These are phyloP conservation scores for Hypoxylon sp. DNA, from an alignment of 2,329 filamentous ascomycete genomes.

Conservation along the genomic window DNA sequence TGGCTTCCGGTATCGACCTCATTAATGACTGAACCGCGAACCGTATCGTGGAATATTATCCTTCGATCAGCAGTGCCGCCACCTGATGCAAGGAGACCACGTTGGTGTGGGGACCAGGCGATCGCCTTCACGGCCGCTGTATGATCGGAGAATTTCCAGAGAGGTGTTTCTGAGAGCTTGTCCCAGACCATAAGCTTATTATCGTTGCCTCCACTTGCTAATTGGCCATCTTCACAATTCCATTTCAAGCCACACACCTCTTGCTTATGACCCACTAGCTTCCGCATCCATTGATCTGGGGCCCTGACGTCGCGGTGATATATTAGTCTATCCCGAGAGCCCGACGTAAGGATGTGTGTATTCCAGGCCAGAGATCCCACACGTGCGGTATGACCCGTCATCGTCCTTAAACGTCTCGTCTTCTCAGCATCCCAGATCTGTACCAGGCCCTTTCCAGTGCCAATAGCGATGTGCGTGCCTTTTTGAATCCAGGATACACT, in stretches of 20 bases:
- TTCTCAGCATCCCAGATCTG: slow-evolving; percentile 98
- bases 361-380: slow-evolving; percentile 98
- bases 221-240: slow-evolving; percentile 95
- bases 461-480: slow-evolving; percentile 95
- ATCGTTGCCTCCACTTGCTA: slow-evolving; percentile 96
- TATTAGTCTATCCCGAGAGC: slow-evolving; percentile 92
- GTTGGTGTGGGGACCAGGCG: slow-evolving; percentile 96
- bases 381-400: slow-evolving; percentile 95
- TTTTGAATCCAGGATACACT: slow-evolving; percentile 99
- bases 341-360: slow-evolving; percentile 95
- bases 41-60: slow-evolving; percentile 98
- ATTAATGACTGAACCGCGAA: slow-evolving; percentile 83
- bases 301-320: slow-evolving; percentile 96
- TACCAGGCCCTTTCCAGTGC: slow-evolving; percentile 92
- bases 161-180: slow-evolving; percentile 89
- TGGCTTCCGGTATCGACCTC: slow-evolving; percentile 97
- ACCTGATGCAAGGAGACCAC: slow-evolving; percentile 92
- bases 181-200: slow-evolving; percentile 99
- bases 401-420: slow-evolving; percentile 87
- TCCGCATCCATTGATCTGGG: slow-evolving; percentile 89
- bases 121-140: slow-evolving; percentile 98
- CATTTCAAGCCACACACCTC: slow-evolving; percentile 97
- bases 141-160: slow-evolving; percentile 95
- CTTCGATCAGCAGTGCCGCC: slow-evolving; percentile 95
- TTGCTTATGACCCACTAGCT: slow-evolving; percentile 94